Evolutionary conservation across 2,329 filamentous ascomycete species (phyloP), one percentile per base, ranked within the genome.

Genomic region (Xylaria multiplex): DNA sequence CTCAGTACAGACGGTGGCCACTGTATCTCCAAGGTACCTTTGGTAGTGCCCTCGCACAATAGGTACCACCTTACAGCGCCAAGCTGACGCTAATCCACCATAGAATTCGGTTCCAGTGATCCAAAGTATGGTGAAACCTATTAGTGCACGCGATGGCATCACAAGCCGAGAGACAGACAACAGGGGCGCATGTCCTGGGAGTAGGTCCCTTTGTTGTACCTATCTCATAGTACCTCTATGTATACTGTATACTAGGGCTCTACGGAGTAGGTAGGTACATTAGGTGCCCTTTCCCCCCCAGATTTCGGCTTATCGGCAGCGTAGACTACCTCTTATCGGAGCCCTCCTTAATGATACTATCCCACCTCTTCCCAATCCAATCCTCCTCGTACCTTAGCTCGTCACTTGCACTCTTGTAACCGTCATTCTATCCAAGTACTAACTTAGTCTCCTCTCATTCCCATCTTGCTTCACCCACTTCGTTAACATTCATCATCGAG

Each of bases 111-210:
- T 59, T 61, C 55, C 59, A 52, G 58, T 35, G 43, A 50, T 22
- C 37, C 37, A 40, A 46, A 32, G 46, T 52, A 42, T 52, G 46
- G 62, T 65, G 65, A 65, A 67, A 68, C 65, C 42, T 59, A 59
- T 13, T 24, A 61, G 40, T 32, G 55, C 58, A 52, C 45, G 54
- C 35, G 64, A 62, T 42, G 43, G 64, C 64, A 62, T 62, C 59
- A 62, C 64, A 62, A 45, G 64, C 53, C 53, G 22, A 37, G 11
- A 24, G 52, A 14, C 37, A 14, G 9, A 5, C 9, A 40, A 40
- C 37, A 5, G 11, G 9, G 37, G 4, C 37, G 13, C 37, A 40
- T 40, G 6, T 8, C 19, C 19, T 19, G 19, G 19, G 2, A 13
- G 35, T 37, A 6, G 8, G 32, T 35, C 32, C 32, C 32, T 19